Percentiles rank a stretch among this genome's conserved stretches.
phyloP scores from a whole-genome alignment of 2,329 filamentous ascomycete genomes.

The Emergomyces pasteurianus region DNA sequence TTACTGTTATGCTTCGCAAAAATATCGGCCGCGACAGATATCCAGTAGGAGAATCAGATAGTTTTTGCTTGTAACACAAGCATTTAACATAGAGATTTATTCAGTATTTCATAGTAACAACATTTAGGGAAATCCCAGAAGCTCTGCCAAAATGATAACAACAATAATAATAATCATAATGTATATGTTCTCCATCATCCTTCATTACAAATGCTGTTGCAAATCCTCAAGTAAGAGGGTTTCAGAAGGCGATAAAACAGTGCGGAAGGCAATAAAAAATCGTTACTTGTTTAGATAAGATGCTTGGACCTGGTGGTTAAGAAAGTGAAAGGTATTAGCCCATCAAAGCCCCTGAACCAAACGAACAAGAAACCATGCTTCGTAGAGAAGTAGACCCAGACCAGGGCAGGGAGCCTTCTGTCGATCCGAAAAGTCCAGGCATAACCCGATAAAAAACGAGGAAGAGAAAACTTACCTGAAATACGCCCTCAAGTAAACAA shows the following conservation, averaged over 20 bases:
- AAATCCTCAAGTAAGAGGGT: background rate
- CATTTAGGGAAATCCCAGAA: background rate
- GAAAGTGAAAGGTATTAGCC: background rate
- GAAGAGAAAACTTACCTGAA: conserved; percentile 52
- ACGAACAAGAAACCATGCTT: background rate
- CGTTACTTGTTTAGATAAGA: conserved; percentile 42
- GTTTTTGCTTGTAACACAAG: background rate
- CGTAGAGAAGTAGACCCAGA: background rate
- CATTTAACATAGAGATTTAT: background rate
- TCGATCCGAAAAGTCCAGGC: background rate
- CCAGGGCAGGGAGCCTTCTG: conserved; percentile 7
- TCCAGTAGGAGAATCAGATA: background rate
- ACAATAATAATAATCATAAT: background rate
- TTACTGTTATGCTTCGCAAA: background rate
- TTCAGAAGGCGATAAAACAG: background rate
- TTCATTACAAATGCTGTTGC: background rate
- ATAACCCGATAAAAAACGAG: background rate
- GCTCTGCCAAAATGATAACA: background rate
- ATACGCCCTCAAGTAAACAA: conserved; percentile 93
- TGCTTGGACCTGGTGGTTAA: conserved; percentile 47
- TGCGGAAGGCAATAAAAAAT: background rate
- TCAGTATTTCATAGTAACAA: background rate
- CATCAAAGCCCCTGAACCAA: background rate
- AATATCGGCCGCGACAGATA: background rate
- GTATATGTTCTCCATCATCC: conserved; percentile 3